These are phyloP conservation scores for Falciphora oryzae DNA, from an alignment of 2,329 filamentous ascomycete genomes.

Conservation along the genomic window DNA sequence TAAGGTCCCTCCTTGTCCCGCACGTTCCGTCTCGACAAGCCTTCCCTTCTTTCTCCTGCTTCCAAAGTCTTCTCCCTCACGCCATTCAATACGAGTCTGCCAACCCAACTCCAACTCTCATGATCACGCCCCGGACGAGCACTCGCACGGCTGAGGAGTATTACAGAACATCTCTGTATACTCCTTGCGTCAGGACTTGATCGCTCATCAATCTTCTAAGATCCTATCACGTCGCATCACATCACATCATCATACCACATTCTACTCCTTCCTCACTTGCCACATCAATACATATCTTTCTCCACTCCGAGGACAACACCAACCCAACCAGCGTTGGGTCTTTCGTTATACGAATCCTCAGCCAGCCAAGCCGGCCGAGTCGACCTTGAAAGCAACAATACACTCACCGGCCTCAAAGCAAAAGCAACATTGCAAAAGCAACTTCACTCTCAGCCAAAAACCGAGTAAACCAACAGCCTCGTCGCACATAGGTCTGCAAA, in stretches of 20 bases:
- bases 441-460: not conserved
- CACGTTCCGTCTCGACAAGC: not conserved
- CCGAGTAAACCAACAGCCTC: not conserved
- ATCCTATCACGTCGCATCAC: constrained; percentile 12
- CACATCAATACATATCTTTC: not conserved
- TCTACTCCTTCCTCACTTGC: constrained; percentile 2
- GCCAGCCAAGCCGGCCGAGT: not conserved
- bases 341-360: not conserved
- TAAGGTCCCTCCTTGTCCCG: not conserved
- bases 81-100: not conserved
- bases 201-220: constrained; percentile 12
- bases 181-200: constrained; percentile 56
- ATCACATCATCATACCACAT: not conserved
- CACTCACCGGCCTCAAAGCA: not conserved
- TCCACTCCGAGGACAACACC: not conserved
- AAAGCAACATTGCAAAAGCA: not conserved
- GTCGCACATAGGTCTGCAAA: not conserved
- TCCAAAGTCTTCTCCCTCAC: constrained; percentile 1
- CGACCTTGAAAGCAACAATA: not conserved
- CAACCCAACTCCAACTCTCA: constrained; percentile 19
- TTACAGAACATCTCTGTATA: constrained; percentile 53
- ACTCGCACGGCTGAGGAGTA: constrained; percentile 58
- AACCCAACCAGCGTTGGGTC: not conserved
- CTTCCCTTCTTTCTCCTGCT: not conserved
- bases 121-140: constrained; percentile 27